phyloP scores from a whole-genome alignment of 2,329 filamentous ascomycete genomes.

The Colletotrichum navitas region DNA sequence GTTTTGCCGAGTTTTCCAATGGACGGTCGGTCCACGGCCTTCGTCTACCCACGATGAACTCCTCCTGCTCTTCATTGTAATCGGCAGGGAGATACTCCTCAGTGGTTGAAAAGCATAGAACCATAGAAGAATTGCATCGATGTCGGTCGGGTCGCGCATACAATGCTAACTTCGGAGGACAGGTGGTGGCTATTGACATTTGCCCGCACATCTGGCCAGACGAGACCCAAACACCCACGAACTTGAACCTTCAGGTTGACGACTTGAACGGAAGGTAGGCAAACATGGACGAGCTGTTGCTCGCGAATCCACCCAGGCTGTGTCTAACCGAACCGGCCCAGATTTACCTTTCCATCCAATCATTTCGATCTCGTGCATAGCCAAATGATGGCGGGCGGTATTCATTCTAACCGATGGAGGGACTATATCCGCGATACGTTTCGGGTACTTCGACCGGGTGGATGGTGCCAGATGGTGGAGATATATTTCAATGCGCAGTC shows the following conservation, averaged over 20 bases:
- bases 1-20: neutral
- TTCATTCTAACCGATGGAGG: conserved; percentile 79
- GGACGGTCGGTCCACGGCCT: neutral
- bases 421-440: conserved; percentile 83
- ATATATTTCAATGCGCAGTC: conserved; percentile 89
- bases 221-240: conserved; percentile 66
- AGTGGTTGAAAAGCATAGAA: neutral
- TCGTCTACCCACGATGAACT: neutral
- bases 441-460: conserved; percentile 77
- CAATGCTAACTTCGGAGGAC: conserved; percentile 37
- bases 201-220: conserved; percentile 77
- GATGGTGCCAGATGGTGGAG: conserved; percentile 92
- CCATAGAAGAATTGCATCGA: neutral
- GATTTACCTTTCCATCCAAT: conserved; percentile 76
- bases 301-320: conserved; percentile 48
- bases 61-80: conserved; percentile 20
- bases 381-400: conserved; percentile 77
- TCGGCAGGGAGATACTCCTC: conserved; percentile 13
- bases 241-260: conserved; percentile 79
- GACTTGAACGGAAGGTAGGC: conserved; percentile 74
- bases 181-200: conserved; percentile 81
- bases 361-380: conserved; percentile 89
- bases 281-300: conserved; percentile 10
- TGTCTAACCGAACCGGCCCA: conserved; percentile 45
- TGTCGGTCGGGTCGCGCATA: neutral